phyloP scores from a whole-genome alignment of 176 grass and related monocot genomes.

The Triticum timopheevii region DNA sequence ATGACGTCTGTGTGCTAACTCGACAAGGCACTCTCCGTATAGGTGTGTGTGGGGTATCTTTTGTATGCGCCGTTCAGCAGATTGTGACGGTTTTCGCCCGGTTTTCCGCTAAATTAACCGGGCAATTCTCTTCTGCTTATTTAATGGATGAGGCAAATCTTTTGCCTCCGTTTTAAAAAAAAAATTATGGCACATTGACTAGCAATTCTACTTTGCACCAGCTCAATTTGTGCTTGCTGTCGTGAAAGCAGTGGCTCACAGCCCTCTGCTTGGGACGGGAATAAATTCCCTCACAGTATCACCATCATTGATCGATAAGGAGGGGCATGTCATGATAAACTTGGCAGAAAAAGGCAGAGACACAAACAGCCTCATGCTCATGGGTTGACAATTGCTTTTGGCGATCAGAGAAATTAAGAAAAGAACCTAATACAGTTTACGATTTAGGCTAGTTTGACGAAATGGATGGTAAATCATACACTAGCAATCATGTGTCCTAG shows the following conservation, averaged over 20 bases:
- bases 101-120: no score
- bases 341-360: not conserved
- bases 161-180: no score
- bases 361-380: not conserved
- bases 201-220: not conserved
- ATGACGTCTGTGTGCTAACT: no score
- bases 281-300: conserved; percentile 21
- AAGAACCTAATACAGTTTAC: not conserved
- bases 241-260: conserved; percentile 33
- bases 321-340: not conserved
- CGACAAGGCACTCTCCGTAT: no score
- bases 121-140: no score
- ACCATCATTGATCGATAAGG: not conserved
- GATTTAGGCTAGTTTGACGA: not conserved
- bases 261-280: conserved; percentile 13
- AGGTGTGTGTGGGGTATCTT: no score
- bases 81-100: no score
- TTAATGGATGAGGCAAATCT: no score
- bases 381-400: not conserved
- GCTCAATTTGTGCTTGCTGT: not conserved
- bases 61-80: no score
- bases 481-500: not conserved
- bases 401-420: not conserved
- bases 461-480: not conserved
- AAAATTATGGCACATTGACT: not conserved